Base-by-base conservation (phyloP, 495 filamentous ascomycete species). In the Platismatia glauca region DNA sequence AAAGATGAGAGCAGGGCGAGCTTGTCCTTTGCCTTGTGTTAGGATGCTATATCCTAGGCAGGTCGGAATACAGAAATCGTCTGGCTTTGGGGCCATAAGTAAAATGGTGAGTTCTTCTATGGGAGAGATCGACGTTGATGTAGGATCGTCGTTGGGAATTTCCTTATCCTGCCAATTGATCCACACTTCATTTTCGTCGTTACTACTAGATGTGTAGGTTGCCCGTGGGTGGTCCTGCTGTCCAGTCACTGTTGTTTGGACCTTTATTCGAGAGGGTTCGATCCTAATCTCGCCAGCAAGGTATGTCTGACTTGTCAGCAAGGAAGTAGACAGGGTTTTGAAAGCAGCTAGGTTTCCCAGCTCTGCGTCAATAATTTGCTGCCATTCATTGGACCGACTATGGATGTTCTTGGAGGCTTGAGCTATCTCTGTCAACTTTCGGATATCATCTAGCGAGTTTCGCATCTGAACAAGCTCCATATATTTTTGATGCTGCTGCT, bases 1-100 rank as follows among this genome's bases (percentile, higher is more conserved):
- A 62, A 71, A 74, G n/a, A 72, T 70, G 24, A 74, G 66, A 4
- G 67, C 71, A 60, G 68, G 72, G 31, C 71, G 71, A 61, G 60
- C 66, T 62, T 59, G 64, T 56, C 63, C 59, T 34, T 72, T 65
- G 22, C 57, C 63, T 1, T 48, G 63, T 12, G 61, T 41, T 43
- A 68, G 64, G 64, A 72, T 70, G 48, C 48, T 52, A 59, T 71
- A 74, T 38, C 71, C 71, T 11, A 71, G 62, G 58, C 71, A 74
- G 43, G 66, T 63, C 2, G 69, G 71, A 9, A 67, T 67, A 55
- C 69, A 66, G 64, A 72, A 72, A 13, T 67, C 61, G 29, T 69
- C 65, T 22, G 65, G 61, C 46, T 62, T 61, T 52, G 48, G 29
- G 7, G 48, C 48, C 48, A 52, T 52, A n/a, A 52, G 48, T 31